These are phyloP conservation scores for Thermothielavioides terrestris DNA, from an alignment of 495 filamentous ascomycete genomes.

Conservation along the genomic window DNA sequence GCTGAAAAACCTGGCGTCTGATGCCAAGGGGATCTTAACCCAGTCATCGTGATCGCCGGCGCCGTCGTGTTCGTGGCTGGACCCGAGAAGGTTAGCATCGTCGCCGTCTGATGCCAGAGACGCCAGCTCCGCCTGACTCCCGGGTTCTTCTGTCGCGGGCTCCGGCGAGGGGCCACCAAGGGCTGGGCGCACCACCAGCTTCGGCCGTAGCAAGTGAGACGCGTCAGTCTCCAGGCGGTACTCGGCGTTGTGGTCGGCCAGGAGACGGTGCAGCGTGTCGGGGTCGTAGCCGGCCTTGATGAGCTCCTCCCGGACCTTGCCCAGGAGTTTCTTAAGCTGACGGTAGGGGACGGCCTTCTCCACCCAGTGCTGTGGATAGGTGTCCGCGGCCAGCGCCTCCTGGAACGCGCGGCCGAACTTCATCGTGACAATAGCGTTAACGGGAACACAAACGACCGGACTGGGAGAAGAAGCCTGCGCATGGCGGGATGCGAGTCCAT, in stretches of 20 bases:
- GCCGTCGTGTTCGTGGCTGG: neutral
- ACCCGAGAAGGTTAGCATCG: neutral
- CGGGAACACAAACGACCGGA: conserved; percentile 13
- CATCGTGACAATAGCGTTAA: conserved; percentile 43
- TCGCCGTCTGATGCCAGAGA: neutral
- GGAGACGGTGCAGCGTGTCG: conserved; percentile 47
- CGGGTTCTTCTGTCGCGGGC: neutral
- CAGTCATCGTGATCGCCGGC: conserved; percentile 16
- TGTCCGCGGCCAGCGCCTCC: conserved; percentile 47
- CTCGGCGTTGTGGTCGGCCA: conserved; percentile 34
- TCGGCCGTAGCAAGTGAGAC: conserved; percentile 19
- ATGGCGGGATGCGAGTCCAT: conserved; percentile 19
- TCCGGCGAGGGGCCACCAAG: neutral
- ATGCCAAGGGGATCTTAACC: conserved; percentile 57
- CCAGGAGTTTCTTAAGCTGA: conserved; percentile 68
- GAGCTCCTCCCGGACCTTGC: conserved; percentile 55
- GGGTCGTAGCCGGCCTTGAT: conserved; percentile 50
- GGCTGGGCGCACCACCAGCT: conserved; percentile 19
- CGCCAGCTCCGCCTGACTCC: conserved; percentile 1
- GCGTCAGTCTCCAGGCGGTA: conserved; percentile 38
- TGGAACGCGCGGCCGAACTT: conserved; percentile 68
- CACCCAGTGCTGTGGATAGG: conserved; percentile 58
- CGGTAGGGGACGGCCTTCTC: conserved; percentile 62
- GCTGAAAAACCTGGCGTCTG: conserved; percentile 61
- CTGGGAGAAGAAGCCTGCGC: conserved; percentile 12